These are phyloP conservation scores for Tillandsia leiboldiana DNA, from an alignment of 176 grass and related monocot species.

Conservation along the genomic window DNA sequence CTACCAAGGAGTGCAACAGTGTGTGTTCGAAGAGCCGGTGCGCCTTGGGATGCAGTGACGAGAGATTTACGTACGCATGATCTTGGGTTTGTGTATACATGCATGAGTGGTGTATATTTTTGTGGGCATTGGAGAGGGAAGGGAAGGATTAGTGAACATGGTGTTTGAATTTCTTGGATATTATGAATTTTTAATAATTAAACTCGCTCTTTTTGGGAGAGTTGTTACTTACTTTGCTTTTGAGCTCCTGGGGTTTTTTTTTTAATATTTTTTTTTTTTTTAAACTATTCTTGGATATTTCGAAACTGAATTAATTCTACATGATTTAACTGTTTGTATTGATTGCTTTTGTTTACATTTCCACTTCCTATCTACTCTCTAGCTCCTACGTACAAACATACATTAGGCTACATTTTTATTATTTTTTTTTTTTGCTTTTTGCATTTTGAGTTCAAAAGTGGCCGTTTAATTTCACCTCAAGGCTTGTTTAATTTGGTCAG, in stretches of 20 bases:
- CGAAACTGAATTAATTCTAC: too few relatives aligned
- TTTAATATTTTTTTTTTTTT: too few relatives aligned
- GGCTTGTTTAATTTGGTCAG: neutral
- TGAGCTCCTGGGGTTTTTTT: neutral
- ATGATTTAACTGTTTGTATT: too few relatives aligned
- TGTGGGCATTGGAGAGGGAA: constrained; percentile 3
- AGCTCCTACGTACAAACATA: too few relatives aligned
- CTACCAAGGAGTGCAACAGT: constrained; percentile 22
- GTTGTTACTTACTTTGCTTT: neutral
- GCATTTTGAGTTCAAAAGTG: neutral
- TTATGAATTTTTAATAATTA: constrained; percentile 21
- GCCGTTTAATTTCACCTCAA: neutral
- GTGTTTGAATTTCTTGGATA: constrained; percentile 21
- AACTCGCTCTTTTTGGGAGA: constrained; percentile 3
- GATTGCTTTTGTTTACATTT: too few relatives aligned
- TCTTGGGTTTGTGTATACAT: neutral
- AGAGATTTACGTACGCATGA: neutral
- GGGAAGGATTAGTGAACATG: neutral
- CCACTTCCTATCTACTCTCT: too few relatives aligned
- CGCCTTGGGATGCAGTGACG: constrained; percentile 16
- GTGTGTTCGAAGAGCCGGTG: constrained; percentile 15
- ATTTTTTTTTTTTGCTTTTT: too few relatives aligned
- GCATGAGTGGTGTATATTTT: constrained; percentile 19
- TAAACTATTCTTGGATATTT: too few relatives aligned
- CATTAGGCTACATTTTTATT: too few relatives aligned